Conservation (phyloP, 257 asterid genomes). For the Capsicum baccatum region DNA sequence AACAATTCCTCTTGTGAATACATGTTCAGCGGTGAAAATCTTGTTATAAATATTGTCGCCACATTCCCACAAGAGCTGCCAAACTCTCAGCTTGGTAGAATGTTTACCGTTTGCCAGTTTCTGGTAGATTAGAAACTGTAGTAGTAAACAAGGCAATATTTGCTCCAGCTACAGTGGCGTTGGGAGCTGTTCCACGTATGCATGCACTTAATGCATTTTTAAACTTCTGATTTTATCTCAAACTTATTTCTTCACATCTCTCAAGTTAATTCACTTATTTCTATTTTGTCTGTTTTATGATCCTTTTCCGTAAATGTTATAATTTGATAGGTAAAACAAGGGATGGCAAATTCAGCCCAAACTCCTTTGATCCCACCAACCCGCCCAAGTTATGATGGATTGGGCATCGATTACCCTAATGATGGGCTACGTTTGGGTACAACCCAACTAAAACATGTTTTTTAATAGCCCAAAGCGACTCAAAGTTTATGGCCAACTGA, state of each 20-base stretch:
- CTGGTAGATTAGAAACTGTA: neutral
- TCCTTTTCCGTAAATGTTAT: neutral
- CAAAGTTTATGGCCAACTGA: too few relatives aligned
- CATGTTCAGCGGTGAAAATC: neutral
- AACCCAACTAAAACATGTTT: too few relatives aligned
- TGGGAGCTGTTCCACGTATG: neutral
- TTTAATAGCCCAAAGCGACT: too few relatives aligned
- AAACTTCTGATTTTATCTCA: neutral
- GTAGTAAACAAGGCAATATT: neutral
- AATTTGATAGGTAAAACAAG: neutral
- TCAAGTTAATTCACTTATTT: neutral
- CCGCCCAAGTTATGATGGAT: too few relatives aligned
- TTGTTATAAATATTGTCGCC: neutral
- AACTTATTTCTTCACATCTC: neutral
- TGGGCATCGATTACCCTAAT: too few relatives aligned
- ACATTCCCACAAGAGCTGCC: neutral
- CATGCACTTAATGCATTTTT: neutral
- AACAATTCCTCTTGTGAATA: neutral
- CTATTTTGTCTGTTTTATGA: neutral
- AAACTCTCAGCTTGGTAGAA: neutral
- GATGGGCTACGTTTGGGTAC: too few relatives aligned
- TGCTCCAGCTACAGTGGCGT: neutral
- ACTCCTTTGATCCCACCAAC: too few relatives aligned
- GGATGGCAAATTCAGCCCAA: too few relatives aligned
- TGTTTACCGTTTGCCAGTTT: neutral